phyloP scores from a whole-genome alignment of 352 stramenopile species.

The Phytophthora pisi region DNA sequence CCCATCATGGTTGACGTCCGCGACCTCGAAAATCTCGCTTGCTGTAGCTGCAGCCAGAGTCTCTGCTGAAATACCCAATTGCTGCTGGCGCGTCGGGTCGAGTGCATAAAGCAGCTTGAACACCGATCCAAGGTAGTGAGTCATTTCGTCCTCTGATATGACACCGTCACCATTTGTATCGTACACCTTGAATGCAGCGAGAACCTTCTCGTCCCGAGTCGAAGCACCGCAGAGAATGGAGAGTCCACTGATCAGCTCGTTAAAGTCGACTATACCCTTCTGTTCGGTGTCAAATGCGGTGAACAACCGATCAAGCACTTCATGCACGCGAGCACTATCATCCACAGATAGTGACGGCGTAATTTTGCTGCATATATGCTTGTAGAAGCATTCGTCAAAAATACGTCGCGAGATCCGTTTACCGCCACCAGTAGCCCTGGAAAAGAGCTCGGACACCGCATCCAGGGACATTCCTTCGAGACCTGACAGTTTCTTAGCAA shows the following conservation, averaged over 20 bases:
- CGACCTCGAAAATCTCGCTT: slow-evolving; percentile 86
- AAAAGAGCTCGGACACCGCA: slow-evolving; percentile 66
- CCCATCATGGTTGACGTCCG: slow-evolving; percentile 84
- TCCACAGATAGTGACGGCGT: slow-evolving; percentile 34
- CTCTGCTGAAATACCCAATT: slow-evolving; percentile 62
- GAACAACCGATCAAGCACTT: slow-evolving; percentile 80
- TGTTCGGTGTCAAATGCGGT: slow-evolving; percentile 77
- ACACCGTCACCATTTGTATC: slow-evolving; percentile 84
- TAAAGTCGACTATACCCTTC: slow-evolving; percentile 76
- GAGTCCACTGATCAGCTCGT: slow-evolving; percentile 76
- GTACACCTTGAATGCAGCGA: slow-evolving; percentile 85
- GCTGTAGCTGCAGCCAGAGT: slow-evolving; percentile 73
- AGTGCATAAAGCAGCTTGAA: slow-evolving; percentile 83
- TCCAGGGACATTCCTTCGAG: slow-evolving; percentile 67
- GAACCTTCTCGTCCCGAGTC: slow-evolving; percentile 66
- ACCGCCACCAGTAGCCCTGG: slow-evolving; percentile 45
- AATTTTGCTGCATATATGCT: slow-evolving; percentile 54
- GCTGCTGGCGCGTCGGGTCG: slow-evolving; percentile 64
- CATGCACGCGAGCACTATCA: slow-evolving; percentile 65
- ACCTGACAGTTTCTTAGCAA: slow-evolving; percentile 75
- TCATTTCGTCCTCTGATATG: slow-evolving; percentile 88
- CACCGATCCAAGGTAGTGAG: slow-evolving; percentile 83
- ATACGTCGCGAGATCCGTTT: slow-evolving; percentile 66
- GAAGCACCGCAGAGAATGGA: slow-evolving; percentile 71
- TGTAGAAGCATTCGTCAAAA: slow-evolving; percentile 82